Conservation (phyloP, 371 early-diverging fungal genomes). For the Apophysomyces variabilis region DNA sequence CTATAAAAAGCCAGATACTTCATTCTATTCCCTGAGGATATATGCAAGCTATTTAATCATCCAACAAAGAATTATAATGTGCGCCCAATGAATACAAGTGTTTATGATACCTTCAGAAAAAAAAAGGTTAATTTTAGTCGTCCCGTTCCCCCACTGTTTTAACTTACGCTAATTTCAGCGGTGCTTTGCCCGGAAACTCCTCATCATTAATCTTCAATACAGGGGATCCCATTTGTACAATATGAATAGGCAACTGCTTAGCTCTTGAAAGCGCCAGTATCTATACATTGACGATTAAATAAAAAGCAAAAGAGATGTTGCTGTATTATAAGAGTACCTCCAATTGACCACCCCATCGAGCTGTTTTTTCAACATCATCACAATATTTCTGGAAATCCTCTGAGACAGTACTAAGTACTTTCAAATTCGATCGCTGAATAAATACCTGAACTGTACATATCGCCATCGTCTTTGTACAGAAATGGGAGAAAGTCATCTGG, state of each 20-base stretch:
- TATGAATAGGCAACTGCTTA: slow-evolving; percentile 72
- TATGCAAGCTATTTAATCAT: slow-evolving; percentile 13
- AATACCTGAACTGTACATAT: slow-evolving; percentile 63
- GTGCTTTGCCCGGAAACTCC: slow-evolving; percentile 59
- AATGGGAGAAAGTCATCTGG: slow-evolving; percentile 91
- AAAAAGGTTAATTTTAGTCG: background rate
- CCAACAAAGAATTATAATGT: slow-evolving; percentile 85
- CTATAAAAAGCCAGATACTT: no score
- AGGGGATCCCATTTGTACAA: slow-evolving; percentile 80
- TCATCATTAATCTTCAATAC: slow-evolving; percentile 79
- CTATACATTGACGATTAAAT: slow-evolving; percentile 30
- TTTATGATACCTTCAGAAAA: slow-evolving; percentile 73
- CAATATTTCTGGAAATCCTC: slow-evolving; percentile 83
- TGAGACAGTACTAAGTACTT: slow-evolving; percentile 16
- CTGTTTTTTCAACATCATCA: slow-evolving; percentile 75
- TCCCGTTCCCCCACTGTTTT: background rate
- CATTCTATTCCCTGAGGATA: no score
- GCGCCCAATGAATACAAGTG: slow-evolving; percentile 92
- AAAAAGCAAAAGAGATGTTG: slow-evolving; percentile 1
- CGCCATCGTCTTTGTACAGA: slow-evolving; percentile 79
- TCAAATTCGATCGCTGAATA: background rate
- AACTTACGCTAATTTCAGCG: slow-evolving; percentile 80
- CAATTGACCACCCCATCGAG: slow-evolving; percentile 94
- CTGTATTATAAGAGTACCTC: slow-evolving; percentile 66
- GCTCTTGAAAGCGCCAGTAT: slow-evolving; percentile 78